Conservation (phyloP, 2,329 filamentous ascomycete genomes). For the Aspergillus sergii region DNA sequence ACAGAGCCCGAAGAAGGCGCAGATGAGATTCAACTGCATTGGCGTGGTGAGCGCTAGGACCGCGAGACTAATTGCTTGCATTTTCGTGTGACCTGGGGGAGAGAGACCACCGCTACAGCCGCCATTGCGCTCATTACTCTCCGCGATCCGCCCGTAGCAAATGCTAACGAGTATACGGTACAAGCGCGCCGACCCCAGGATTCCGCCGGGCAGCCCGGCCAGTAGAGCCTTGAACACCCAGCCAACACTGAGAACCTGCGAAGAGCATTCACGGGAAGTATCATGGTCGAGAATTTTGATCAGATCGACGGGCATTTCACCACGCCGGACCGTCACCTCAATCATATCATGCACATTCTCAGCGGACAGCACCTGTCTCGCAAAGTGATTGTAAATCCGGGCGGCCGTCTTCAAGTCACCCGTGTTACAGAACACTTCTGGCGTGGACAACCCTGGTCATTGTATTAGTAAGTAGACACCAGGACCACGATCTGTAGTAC, state of each 20-base stretch:
- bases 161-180: slow-evolving; percentile 36
- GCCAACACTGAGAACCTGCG: slow-evolving; percentile 36
- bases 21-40: slow-evolving; percentile 45
- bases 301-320: slow-evolving; percentile 33
- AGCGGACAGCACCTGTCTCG: slow-evolving; percentile 39
- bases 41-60: slow-evolving; percentile 39
- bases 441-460: slow-evolving; percentile 31
- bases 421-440: slow-evolving; percentile 37
- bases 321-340: slow-evolving; percentile 36
- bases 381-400: slow-evolving; percentile 45
- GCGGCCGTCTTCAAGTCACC: slow-evolving; percentile 38
- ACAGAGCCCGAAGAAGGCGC: slow-evolving; percentile 43
- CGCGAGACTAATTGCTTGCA: slow-evolving; percentile 40
- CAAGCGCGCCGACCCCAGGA: slow-evolving; percentile 40
- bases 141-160: slow-evolving; percentile 23
- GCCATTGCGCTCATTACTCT: slow-evolving; percentile 16
- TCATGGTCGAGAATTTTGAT: slow-evolving; percentile 15
- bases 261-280: slow-evolving; percentile 16
- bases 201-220: slow-evolving; percentile 40
- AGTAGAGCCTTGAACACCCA: slow-evolving; percentile 40
- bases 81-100: slow-evolving; percentile 24
- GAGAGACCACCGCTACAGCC: slow-evolving; percentile 26
- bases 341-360: slow-evolving; percentile 39
- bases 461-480: neutral
- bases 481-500: neutral